phyloP scores from a whole-genome alignment of 805 yeast genomes.

The Wickerhamiella qilinensis region DNA sequence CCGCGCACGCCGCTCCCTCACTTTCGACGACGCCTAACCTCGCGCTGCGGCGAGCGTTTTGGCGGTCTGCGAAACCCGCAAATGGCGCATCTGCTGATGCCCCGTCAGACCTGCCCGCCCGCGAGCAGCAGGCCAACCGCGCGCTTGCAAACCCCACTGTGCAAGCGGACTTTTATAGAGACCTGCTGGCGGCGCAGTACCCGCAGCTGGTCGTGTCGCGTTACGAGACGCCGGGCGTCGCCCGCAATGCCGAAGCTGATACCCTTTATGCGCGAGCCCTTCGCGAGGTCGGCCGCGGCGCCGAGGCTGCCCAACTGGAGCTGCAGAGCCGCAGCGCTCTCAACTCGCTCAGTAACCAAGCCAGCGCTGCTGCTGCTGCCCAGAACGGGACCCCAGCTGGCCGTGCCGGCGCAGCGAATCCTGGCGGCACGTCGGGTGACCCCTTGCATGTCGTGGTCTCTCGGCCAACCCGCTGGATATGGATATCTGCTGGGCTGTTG shows the following conservation, averaged over 20 bases:
- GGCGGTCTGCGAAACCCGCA: no score
- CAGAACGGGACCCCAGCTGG: conserved; percentile 13
- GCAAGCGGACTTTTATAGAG: conserved; percentile 74
- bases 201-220: conserved; percentile 96
- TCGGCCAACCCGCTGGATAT: conserved; percentile 52
- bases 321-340: background rate
- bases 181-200: conserved; percentile 60
- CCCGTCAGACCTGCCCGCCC: conserved; percentile 30
- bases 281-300: conserved; percentile 55
- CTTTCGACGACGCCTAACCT: no score
- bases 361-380: conserved; percentile 5
- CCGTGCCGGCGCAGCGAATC: conserved; percentile 2
- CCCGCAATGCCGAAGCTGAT: conserved; percentile 64
- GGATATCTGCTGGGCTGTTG: conserved; percentile 62
- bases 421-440: conserved; percentile 27
- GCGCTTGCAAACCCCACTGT: conserved; percentile 48
- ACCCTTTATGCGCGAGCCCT: conserved; percentile 68
- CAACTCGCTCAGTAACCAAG: conserved; percentile 11
- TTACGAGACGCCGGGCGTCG: conserved; percentile 87
- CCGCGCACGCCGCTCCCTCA: no score
- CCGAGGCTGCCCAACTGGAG: conserved; percentile 29
- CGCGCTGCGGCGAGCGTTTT: no score
- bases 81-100: no score
- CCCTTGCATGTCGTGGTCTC: conserved; percentile 91
- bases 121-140: conserved; percentile 78